Conservation (phyloP, 1,284 basidiomycete species). For the Leccinum fallax region DNA sequence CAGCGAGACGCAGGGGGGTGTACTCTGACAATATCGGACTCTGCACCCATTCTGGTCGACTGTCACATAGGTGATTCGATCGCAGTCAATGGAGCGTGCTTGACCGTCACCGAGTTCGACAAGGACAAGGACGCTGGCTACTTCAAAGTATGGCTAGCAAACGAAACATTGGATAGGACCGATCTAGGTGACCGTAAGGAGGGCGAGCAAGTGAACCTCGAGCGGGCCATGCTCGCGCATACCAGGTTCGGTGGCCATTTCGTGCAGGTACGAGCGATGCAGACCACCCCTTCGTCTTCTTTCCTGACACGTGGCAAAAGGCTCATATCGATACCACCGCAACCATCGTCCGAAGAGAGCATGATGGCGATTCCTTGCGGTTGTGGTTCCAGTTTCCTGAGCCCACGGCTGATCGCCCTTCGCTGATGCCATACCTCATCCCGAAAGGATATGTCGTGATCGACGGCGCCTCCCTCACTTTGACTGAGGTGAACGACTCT, state of each 20-base stretch:
- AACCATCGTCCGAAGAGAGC: conserved; percentile 61
- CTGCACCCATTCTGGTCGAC: conserved; percentile 82
- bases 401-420: conserved; percentile 60
- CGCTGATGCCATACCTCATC: conserved; percentile 82
- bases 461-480: conserved; percentile 92
- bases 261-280: conserved; percentile 74
- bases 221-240: conserved; percentile 93
- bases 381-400: conserved; percentile 78
- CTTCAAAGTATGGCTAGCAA: conserved; percentile 95
- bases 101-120: conserved; percentile 90
- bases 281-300: neutral
- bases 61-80: conserved; percentile 96
- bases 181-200: conserved; percentile 71
- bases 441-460: conserved; percentile 97
- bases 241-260: conserved; percentile 96
- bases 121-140: conserved; percentile 60
- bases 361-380: conserved; percentile 89
- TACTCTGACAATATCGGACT: conserved; percentile 77
- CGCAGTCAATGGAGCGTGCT: conserved; percentile 75
- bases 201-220: conserved; percentile 88
- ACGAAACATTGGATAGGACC: conserved; percentile 83
- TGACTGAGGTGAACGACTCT: conserved; percentile 82
- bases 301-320: conserved; percentile 45
- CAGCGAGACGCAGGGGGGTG: conserved; percentile 73
- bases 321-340: conserved; percentile 94